Conservation (phyloP, 2,329 filamentous ascomycete genomes). For the Pseudogymnoascus sp. region DNA sequence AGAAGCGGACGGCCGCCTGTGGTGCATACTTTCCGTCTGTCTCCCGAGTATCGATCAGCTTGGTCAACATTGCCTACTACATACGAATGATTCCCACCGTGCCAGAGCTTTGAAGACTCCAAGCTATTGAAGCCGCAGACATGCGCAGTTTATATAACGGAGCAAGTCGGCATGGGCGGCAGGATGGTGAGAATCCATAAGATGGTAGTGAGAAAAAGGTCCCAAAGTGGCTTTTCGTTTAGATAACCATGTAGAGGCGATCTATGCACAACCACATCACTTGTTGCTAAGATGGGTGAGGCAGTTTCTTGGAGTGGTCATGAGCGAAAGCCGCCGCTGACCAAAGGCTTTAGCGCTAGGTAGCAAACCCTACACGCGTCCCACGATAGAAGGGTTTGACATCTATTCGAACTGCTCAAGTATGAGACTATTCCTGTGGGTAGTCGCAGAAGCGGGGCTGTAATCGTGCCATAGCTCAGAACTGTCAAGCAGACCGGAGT, state of each 20-base stretch:
- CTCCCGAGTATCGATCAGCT: background rate
- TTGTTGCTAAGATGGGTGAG: background rate
- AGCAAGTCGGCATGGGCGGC: background rate
- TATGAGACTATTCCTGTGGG: background rate
- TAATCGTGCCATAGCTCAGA: background rate
- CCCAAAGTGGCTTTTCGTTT: background rate
- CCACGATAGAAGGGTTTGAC: background rate
- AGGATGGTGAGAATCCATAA: background rate
- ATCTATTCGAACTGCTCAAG: background rate
- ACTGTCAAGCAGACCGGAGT: background rate
- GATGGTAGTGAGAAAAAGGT: background rate
- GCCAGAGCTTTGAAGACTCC: background rate
- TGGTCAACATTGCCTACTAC: background rate
- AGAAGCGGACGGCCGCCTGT: background rate
- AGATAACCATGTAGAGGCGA: background rate
- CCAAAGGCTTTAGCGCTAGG: background rate
- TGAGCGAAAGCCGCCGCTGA: background rate
- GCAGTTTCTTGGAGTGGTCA: background rate
- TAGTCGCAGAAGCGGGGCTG: background rate
- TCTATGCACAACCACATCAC: background rate
- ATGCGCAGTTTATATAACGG: background rate
- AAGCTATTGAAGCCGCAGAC: too few relatives aligned
- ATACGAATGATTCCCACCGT: background rate
- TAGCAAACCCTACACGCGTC: background rate
- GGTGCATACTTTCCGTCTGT: background rate